Percentiles rank a stretch among this genome's conserved stretches.
Conservation (phyloP, 2,329 filamentous ascomycete species). For the Aspergillus sp. region DNA sequence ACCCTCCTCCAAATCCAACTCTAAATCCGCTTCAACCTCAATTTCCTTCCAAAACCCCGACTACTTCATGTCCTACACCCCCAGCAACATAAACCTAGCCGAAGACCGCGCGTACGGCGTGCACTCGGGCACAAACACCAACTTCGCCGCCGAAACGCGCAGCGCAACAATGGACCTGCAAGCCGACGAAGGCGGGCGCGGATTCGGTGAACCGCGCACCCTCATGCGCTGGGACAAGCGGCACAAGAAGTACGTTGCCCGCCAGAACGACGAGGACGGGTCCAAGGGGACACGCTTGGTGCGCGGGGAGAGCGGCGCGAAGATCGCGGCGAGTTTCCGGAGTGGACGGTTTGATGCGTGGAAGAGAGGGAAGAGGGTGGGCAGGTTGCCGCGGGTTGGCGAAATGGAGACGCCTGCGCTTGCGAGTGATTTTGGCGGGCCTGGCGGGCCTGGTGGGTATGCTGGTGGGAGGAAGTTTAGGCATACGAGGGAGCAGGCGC, state of each 20-base stretch:
- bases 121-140: conserved; percentile 74
- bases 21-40: neutral
- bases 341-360: conserved; percentile 92
- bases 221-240: conserved; percentile 97
- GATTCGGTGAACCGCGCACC: conserved; percentile 76
- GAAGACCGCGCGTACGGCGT: conserved; percentile 95
- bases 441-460: conserved; percentile 28
- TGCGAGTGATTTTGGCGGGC: conserved; percentile 32
- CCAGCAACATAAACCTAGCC: conserved; percentile 75
- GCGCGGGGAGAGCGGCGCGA: conserved; percentile 87
- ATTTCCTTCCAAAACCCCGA: conserved; percentile 79
- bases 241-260: conserved; percentile 89
- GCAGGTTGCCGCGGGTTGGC: conserved; percentile 77
- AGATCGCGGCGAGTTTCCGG: conserved; percentile 92
- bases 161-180: conserved; percentile 88
- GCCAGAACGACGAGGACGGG: conserved; percentile 93
- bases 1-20: conserved; percentile 29
- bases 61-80: conserved; percentile 95
- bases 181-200: conserved; percentile 79
- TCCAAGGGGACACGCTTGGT: conserved; percentile 77
- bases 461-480: conserved; percentile 67
- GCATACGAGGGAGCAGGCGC: conserved; percentile 85
- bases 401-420: conserved; percentile 68
- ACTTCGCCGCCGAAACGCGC: conserved; percentile 87
- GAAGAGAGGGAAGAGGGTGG: conserved; percentile 83